Evolutionary conservation across 192 early-diverging fungal genomes (phyloP).

Genomic region (Dissophora ornata): DNA sequence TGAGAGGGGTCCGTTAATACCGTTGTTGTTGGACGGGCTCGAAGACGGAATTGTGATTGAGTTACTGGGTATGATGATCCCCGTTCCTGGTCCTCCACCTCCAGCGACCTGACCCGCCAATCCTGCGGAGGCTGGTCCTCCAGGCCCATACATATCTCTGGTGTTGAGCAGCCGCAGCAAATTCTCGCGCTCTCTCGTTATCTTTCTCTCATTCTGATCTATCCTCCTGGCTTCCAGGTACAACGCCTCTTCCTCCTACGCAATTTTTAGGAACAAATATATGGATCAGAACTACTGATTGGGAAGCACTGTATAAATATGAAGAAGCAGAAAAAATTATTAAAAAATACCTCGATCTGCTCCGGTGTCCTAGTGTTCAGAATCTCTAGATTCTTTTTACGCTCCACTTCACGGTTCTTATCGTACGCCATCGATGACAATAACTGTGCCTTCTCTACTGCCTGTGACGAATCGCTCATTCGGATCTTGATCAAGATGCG

Average conservation of each 20-base stretch:
- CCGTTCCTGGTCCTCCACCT: constrained; percentile 38
- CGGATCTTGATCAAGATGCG: constrained; percentile 73
- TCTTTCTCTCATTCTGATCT: constrained; percentile 82
- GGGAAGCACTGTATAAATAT: too few relatives aligned
- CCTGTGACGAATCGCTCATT: constrained; percentile 32
- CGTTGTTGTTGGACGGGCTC: constrained; percentile 2
- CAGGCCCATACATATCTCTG: constrained; percentile 58
- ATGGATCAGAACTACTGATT: too few relatives aligned
- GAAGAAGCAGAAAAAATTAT: constrained; percentile 1
- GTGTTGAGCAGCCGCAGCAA: constrained; percentile 72
- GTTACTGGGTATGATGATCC: constrained; percentile 55
- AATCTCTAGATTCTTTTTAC: constrained; percentile 82
- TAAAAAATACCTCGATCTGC: constrained; percentile 69
- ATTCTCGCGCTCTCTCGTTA: constrained; percentile 82
- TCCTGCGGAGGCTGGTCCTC: constrained; percentile 46
- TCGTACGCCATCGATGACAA: constrained; percentile 57
- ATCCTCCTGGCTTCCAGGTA: constrained; percentile 82
- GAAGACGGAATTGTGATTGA: constrained; percentile 52
- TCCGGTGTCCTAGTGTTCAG: constrained; percentile 81
- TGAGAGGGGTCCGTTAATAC: constrained; percentile 16
- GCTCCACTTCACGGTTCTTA: constrained; percentile 76
- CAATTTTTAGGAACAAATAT: too few relatives aligned
- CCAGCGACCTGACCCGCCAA: constrained; percentile 28
- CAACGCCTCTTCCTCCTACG: constrained; percentile 86
- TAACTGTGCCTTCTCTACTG: constrained; percentile 46